Evolutionary conservation across 1,284 basidiomycete species (phyloP), one percentile per base, ranked within the genome.

Genomic region (Ustilago trichophora): DNA sequence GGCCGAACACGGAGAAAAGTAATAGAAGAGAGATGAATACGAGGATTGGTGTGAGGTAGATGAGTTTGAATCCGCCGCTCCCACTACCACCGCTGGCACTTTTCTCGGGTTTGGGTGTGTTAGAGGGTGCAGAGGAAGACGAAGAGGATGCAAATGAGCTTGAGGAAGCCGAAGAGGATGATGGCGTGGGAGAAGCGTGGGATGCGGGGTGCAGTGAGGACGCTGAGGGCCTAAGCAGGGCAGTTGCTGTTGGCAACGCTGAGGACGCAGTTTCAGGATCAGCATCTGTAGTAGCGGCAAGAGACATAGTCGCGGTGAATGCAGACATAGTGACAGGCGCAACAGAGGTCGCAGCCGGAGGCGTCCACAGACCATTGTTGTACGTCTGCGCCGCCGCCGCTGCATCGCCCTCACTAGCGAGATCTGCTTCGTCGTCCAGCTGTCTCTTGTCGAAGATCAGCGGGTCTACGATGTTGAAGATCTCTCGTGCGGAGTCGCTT

Each of bases 11-110:
- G 9, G 65, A 66, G 44, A 72, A 66, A 13, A 73, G 31, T 13
- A 76, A 55, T n/a, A 76, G 48, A 13, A 76, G 51, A 2, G 60
- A 64, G 13, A 74, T 18, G 24, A 76, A 59, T 15, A 66, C 58
- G n/a, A 72, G 49, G 19, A 76, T 48, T 6, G 73, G 73, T 4
- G 64, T 70, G n/a, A 76, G 52, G 36, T 73, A 74, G 33, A 62
- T 36, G 3, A 74, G 53, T 27, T 74, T 72, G 55, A 76, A 73
- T 3, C 63, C n/a, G n/a, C 63, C 2, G 33, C 46, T 13, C 24
- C 24, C 12, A 45, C 26, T 25, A 32, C 41, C 22, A 6, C 42
- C 33, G 16, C 33, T 22, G 32, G n/a, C n/a, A n/a, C 4, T 24
- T 33, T 31, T 27, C 8, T 21, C 18, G 15, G 35, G 13, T 6